Evolutionary conservation across 73 alveolate genomes (phyloP).

Genomic region (Paramecium biaurelia): DNA sequence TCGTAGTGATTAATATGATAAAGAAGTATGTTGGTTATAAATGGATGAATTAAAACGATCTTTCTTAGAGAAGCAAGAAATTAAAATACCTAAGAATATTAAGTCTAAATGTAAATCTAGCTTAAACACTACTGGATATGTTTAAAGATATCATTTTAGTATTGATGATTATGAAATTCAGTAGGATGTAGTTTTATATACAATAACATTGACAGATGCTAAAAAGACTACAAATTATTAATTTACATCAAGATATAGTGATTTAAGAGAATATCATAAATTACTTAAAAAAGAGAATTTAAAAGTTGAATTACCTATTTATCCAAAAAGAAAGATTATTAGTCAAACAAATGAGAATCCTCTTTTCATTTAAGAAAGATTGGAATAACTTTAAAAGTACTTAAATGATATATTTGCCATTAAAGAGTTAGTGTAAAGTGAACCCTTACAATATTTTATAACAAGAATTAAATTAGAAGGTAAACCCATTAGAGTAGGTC

Average conservation of each 20-base stretch:
- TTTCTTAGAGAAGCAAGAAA: background rate
- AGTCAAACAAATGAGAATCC: conserved; percentile 22
- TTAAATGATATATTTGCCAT: background rate
- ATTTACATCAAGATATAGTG: conserved; percentile 6
- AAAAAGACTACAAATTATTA: background rate
- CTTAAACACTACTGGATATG: background rate
- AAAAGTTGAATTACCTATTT: background rate
- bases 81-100: background rate
- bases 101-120: background rate
- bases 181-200: background rate
- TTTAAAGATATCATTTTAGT: background rate
- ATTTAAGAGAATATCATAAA: background rate
- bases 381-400: background rate
- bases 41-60: conserved; percentile 45
- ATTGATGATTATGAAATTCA: background rate
- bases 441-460: background rate
- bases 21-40: conserved; percentile 21
- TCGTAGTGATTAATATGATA: background rate
- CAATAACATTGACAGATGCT: background rate
- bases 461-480: background rate
- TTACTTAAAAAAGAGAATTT: background rate
- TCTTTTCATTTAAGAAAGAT: background rate
- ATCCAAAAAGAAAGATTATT: conserved; percentile 13
- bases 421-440: background rate
- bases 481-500: background rate